Percentiles rank a stretch among this genome's conserved stretches.
These are phyloP conservation scores for Dryadomyces sulphureus DNA, from an alignment of 2,329 filamentous ascomycete species.

Conservation along the genomic window DNA sequence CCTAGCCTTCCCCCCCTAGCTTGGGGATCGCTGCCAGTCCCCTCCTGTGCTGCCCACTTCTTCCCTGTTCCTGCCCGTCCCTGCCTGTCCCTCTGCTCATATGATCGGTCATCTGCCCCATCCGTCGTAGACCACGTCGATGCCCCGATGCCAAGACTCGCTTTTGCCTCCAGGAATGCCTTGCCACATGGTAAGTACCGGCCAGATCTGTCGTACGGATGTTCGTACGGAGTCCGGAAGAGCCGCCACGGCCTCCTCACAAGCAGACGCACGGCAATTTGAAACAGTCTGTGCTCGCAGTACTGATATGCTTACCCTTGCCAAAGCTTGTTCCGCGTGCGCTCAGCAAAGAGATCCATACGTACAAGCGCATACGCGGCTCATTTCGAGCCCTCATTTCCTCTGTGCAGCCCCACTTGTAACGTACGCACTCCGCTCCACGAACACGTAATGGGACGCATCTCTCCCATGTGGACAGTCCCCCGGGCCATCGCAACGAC, in stretches of 20 bases:
- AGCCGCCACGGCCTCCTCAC: too few species aligned
- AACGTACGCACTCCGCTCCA: background rate
- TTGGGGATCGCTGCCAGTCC: background rate
- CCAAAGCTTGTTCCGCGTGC: too few species aligned
- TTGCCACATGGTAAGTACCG: background rate
- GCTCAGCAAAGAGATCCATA: too few species aligned
- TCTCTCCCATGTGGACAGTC: background rate
- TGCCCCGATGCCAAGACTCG: background rate
- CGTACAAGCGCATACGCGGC: background rate
- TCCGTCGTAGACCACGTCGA: background rate
- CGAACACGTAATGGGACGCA: background rate
- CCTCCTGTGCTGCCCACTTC: too few species aligned
- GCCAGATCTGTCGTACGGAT: background rate
- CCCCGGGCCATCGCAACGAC: background rate
- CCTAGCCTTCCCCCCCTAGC: background rate
- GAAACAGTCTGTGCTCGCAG: background rate
- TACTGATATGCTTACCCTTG: too few species aligned
- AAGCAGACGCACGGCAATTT: too few species aligned
- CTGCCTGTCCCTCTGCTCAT: background rate
- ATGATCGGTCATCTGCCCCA: background rate
- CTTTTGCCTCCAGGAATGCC: background rate
- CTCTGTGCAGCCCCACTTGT: background rate
- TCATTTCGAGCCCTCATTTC: background rate
- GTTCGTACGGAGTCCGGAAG: too few species aligned
- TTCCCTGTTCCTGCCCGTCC: background rate